Percentiles rank a stretch among this genome's conserved stretches.
Conservation (phyloP, 768 basidiomycete genomes). For the Lactarius pseudohatsudake region DNA sequence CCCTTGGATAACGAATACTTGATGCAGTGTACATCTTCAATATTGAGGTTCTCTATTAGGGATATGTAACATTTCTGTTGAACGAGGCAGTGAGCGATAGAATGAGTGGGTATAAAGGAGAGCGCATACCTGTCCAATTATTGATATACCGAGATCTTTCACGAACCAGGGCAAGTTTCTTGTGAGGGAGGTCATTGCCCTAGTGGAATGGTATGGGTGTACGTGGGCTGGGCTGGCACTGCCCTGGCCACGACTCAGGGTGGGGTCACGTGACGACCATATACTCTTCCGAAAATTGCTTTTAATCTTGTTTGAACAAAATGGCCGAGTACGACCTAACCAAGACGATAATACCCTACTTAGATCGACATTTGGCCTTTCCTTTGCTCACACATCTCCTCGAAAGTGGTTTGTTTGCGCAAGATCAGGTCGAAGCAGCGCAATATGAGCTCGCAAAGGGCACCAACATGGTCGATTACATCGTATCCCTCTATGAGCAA, state of each 20-base stretch:
- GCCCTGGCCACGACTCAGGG: not conserved
- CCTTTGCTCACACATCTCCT: conserved; percentile 88
- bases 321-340: conserved; percentile 94
- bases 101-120: conserved; percentile 5
- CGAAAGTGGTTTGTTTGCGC: conserved; percentile 71
- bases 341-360: conserved; percentile 83
- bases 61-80: conserved; percentile 85
- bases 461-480: conserved; percentile 98
- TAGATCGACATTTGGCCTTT: conserved; percentile 93
- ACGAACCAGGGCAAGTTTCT: conserved; percentile 85
- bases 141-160: conserved; percentile 73
- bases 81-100: not conserved
- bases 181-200: conserved; percentile 70
- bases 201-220: not conserved
- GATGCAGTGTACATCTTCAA: conserved; percentile 77
- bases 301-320: conserved; percentile 28
- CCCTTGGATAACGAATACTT: conserved; percentile 93
- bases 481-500: conserved; percentile 75
- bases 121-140: conserved; percentile 71
- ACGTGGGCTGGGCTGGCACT: not conserved
- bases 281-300: not conserved
- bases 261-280: not conserved
- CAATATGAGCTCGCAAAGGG: conserved; percentile 98
- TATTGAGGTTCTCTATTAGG: conserved; percentile 81
- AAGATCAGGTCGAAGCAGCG: conserved; percentile 77